phyloP scores from a whole-genome alignment of 225 moss, liverwort and hornwort genomes.

The Polytrichum formosum region DNA sequence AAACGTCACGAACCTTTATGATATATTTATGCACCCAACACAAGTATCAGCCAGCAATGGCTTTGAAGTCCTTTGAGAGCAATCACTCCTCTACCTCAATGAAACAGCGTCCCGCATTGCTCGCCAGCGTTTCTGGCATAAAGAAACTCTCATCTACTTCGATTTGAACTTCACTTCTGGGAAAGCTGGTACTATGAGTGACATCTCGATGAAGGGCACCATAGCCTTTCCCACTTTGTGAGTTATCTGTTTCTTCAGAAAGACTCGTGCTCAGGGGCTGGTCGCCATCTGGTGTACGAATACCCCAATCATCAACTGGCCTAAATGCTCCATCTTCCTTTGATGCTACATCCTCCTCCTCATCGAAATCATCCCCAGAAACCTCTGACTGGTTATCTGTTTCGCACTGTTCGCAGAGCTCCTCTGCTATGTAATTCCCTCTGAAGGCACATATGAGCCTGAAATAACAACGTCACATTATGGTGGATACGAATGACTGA shows the following conservation, averaged over 20 bases:
- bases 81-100: slow-evolving; percentile 54
- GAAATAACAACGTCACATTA: slow-evolving; percentile 2
- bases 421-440: slow-evolving; percentile 30
- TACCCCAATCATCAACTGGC: background rate
- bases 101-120: slow-evolving; percentile 73
- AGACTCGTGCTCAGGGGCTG: background rate
- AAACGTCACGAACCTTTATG: too few relatives aligned
- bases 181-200: slow-evolving; percentile 2
- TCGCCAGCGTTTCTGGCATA: slow-evolving; percentile 25
- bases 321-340: slow-evolving; percentile 2
- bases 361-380: slow-evolving; percentile 10
- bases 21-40: too few relatives aligned
- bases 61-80: too few relatives aligned
- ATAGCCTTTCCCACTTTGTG: background rate
- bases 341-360: slow-evolving; percentile 5
- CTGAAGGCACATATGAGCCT: slow-evolving; percentile 49
- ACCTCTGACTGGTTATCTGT: slow-evolving; percentile 15
- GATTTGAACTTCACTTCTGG: slow-evolving; percentile 17
- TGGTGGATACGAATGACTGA: background rate
- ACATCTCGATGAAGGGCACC: background rate
- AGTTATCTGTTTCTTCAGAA: background rate
- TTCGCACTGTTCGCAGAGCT: slow-evolving; percentile 5
- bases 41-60: too few relatives aligned
- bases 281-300: background rate
- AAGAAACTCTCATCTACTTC: slow-evolving; percentile 23